Percentiles rank a stretch among this genome's conserved stretches.
Evolutionary conservation across 345 rosid genomes (phyloP).

Genomic region (Aquilaria malaccensis): DNA sequence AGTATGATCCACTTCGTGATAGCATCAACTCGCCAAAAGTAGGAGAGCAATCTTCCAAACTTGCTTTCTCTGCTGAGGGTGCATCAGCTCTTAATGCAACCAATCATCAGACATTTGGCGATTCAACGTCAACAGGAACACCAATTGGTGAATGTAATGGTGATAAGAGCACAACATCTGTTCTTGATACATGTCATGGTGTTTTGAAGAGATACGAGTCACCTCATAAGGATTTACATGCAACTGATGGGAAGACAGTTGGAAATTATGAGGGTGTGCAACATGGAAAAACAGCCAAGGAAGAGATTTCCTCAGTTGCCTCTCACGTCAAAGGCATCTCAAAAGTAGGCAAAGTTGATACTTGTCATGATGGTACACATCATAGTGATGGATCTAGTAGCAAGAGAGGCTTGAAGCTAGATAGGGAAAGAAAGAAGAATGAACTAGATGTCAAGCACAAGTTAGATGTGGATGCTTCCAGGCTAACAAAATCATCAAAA

Average conservation of each 20-base stretch:
- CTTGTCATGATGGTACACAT: slow-evolving; percentile 25
- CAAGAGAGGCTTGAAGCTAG: slow-evolving; percentile 31
- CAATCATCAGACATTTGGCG: slow-evolving; percentile 25
- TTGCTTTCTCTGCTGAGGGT: slow-evolving; percentile 30
- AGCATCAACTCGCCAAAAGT: slow-evolving; percentile 33
- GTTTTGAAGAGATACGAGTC: slow-evolving; percentile 23
- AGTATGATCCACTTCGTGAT: slow-evolving; percentile 61
- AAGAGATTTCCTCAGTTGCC: slow-evolving; percentile 39
- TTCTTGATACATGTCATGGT: slow-evolving; percentile 26
- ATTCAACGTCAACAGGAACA: slow-evolving; percentile 20
- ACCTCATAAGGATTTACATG: slow-evolving; percentile 26
- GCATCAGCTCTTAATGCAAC: slow-evolving; percentile 23
- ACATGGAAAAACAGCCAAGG: slow-evolving; percentile 27
- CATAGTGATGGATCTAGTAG: slow-evolving; percentile 34
- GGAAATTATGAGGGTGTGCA: slow-evolving; percentile 45
- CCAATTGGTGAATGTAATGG: slow-evolving; percentile 27
- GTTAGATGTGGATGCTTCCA: slow-evolving; percentile 31
- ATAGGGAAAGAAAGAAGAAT: slow-evolving; percentile 20
- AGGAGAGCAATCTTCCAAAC: slow-evolving; percentile 27
- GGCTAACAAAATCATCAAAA: slow-evolving; percentile 49
- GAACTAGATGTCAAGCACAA: slow-evolving; percentile 40
- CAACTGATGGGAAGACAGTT: slow-evolving; percentile 30
- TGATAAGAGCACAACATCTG: slow-evolving; percentile 41
- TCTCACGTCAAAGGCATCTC: slow-evolving; percentile 28
- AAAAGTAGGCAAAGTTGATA: slow-evolving; percentile 23